These are phyloP conservation scores for Waltergamsia citrina DNA, from an alignment of 2,329 filamentous ascomycete species.

Conservation along the genomic window DNA sequence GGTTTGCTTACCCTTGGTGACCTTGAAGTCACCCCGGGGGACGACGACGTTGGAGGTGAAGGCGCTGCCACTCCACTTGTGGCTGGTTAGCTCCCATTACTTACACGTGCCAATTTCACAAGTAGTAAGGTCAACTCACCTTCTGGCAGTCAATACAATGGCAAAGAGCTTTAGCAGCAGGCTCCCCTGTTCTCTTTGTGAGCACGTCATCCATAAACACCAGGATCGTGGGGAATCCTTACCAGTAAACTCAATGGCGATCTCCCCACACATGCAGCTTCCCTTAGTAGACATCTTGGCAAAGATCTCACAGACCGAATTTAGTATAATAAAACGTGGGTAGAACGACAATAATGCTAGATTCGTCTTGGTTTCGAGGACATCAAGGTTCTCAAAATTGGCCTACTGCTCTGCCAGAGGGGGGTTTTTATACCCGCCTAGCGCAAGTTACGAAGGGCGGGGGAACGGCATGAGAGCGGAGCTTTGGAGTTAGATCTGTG, in stretches of 20 bases:
- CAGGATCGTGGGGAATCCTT: slow-evolving; percentile 4
- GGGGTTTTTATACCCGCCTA: too few relatives aligned
- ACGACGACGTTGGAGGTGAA: slow-evolving; percentile 46
- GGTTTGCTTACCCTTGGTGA: slow-evolving; percentile 31
- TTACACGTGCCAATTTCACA: too few relatives aligned
- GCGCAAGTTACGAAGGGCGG: too few relatives aligned
- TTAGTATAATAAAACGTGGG: not conserved
- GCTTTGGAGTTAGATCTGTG: too few relatives aligned
- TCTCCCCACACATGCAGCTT: slow-evolving; percentile 25
- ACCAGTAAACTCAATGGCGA: slow-evolving; percentile 23
- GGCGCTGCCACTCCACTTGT: slow-evolving; percentile 38
- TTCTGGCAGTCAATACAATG: slow-evolving; percentile 47
- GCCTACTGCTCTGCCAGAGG: too few relatives aligned
- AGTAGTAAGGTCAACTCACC: too few relatives aligned
- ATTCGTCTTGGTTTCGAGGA: not conserved
- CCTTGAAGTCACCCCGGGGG: slow-evolving; percentile 31
- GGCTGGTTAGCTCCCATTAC: too few relatives aligned
- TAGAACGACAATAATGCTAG: not conserved
- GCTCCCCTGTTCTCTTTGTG: slow-evolving; percentile 21
- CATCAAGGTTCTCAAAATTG: not conserved
- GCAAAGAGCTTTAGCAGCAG: slow-evolving; percentile 34
- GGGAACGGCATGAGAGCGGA: too few relatives aligned
- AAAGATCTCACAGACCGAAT: not conserved
- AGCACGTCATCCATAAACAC: not conserved
- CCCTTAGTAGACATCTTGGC: slow-evolving; percentile 13